Base-by-base conservation (phyloP, 23 red algal species). In the Gracilariopsis chorda region DNA sequence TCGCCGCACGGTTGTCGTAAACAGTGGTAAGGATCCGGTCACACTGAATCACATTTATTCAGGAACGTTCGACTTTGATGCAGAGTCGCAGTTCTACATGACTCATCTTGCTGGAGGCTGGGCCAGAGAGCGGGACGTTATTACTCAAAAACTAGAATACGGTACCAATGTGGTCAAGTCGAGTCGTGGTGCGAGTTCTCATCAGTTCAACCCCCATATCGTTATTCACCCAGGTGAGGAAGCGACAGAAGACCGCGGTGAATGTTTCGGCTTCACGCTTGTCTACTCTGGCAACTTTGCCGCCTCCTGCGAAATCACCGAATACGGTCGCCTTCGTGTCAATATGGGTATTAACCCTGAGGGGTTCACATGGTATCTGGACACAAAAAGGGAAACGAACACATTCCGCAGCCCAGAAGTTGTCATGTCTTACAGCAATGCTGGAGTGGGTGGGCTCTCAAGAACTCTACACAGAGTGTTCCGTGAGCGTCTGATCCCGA, bases 221-320 rank as follows among this genome's bases (percentile, higher is more conserved):
- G 88, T 95, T 20, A 89, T 98, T n/a, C 87, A 87, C 12, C 82
- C 92, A 7, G 56, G 61, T 20, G 72, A 90, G 43, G 63, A 84
- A 56, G 92, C 96, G 0, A 60, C 74, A 17, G 96, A 98, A 53
- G 82, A 93, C 41, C 70, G 60, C 45, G 92, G 92, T n/a, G 69
- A 87, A 23, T 87, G 75, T 8, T 93, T 92, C 49, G 80, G 88
- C 7, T 94, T 92, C 29, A 55, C 78, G 13, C 86, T 98, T 21
- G 89, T 98, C 29, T 98, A 98, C 73, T 95, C 92, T n/a, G 96
- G 96, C 20, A 98, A 98, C 55, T 98, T 98, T 89, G 28, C 75
- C 41, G 92, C 87, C 23, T 53, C 75, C 25, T 81, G 82, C 53
- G 96, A 98, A 82, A 79, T 98, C 43, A 87, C 90, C 46, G 96